phyloP scores from a whole-genome alignment of 2,329 filamentous ascomycete genomes.

The Macrophomina pseudophaseolina region DNA sequence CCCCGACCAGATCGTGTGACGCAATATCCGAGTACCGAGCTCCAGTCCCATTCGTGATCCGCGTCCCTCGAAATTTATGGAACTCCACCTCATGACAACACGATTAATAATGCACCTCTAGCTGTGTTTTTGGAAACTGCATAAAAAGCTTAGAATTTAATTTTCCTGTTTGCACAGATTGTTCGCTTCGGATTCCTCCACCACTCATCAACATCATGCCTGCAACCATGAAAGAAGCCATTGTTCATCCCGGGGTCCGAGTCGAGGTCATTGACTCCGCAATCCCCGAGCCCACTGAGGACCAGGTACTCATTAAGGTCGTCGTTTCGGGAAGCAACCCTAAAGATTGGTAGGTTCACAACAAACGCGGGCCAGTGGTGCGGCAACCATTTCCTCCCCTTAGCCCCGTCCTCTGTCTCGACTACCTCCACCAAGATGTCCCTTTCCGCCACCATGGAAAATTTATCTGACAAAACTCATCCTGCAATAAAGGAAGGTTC shows the following conservation, averaged over 20 bases:
- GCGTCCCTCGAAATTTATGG: not conserved
- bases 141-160: not conserved
- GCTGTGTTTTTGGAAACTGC: not conserved
- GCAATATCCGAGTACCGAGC: not conserved
- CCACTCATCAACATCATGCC: not conserved
- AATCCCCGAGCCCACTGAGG: conserved; percentile 39
- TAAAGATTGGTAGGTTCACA: conserved; percentile 29
- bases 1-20: not conserved
- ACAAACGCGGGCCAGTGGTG: not conserved
- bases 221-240: conserved; percentile 37
- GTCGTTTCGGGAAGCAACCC: conserved; percentile 30
- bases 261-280: conserved; percentile 46
- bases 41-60: not conserved
- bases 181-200: not conserved
- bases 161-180: not conserved
- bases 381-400: conserved; percentile 2
- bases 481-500: conserved; percentile 9
- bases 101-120: conserved; percentile 2
- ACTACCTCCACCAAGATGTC: not conserved
- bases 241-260: conserved; percentile 31
- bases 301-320: conserved; percentile 33
- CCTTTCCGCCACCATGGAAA: not conserved
- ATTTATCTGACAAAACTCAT: not conserved
- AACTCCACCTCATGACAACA: not conserved
- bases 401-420: not conserved